Evolutionary conservation across 441 rosid species (phyloP).

Genomic region (Mallotus japonicus): DNA sequence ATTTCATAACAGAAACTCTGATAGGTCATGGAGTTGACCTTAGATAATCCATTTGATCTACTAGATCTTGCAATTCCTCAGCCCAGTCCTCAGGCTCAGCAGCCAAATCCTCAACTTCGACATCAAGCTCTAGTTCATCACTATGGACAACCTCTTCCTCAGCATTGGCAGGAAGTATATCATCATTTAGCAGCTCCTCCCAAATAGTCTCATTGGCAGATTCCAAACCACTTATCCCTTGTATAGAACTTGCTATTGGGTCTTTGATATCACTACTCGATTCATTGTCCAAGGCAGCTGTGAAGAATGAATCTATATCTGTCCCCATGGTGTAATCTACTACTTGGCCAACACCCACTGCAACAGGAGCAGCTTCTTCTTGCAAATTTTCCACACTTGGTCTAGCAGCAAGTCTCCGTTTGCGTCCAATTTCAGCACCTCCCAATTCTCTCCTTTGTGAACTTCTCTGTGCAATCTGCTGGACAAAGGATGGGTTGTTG

Average conservation of each 20-base stretch:
- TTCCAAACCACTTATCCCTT: constrained; percentile 22
- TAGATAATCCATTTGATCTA: constrained; percentile 65
- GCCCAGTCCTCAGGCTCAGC: constrained; percentile 42
- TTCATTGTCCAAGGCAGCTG: constrained; percentile 45
- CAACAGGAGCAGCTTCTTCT: constrained; percentile 24
- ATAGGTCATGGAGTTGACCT: constrained; percentile 43
- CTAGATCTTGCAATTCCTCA: constrained; percentile 49
- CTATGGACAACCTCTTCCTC: constrained; percentile 30
- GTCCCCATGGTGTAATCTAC: constrained; percentile 26
- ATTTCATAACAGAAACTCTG: constrained; percentile 10
- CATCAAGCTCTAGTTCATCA: constrained; percentile 39
- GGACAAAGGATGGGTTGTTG: constrained; percentile 50
- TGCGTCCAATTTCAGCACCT: constrained; percentile 46
- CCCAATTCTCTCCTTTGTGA: constrained; percentile 34
- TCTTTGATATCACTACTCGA: constrained; percentile 35
- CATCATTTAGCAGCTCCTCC: constrained; percentile 48
- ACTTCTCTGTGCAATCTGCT: constrained; percentile 41
- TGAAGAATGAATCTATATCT: constrained; percentile 47
- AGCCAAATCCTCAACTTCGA: constrained; percentile 52
- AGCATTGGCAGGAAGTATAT: constrained; percentile 30
- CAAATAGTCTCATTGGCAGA: constrained; percentile 34
- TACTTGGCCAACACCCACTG: constrained; percentile 14
- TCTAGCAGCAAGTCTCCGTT: constrained; percentile 54
- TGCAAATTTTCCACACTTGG: constrained; percentile 51
- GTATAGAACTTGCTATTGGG: constrained; percentile 22